Evolutionary conservation across 805 yeast species (phyloP), one percentile per base, ranked within the genome.

Genomic region (Debaryomyces tyrocola): DNA sequence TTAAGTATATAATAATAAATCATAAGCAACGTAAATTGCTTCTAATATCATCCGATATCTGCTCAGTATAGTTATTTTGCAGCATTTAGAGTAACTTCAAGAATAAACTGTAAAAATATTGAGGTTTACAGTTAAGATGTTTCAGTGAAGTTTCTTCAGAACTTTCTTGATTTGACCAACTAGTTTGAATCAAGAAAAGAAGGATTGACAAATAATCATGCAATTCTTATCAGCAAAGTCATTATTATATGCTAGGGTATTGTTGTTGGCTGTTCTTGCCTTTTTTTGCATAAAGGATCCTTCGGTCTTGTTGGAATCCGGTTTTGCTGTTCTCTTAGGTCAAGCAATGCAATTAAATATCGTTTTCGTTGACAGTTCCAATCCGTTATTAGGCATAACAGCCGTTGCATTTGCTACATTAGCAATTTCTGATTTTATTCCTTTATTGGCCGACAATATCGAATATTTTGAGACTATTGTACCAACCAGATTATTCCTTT

Each of bases 381-480:
- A 77, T 56, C 78, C 79, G 9, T 67, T 77, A 40, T 55, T 73
- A 34, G 87, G 88, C 1, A 42, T 78, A 0, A 55, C 82, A 33
- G 74, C 82, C 1, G 45, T 81, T 3, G 53, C 82, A 17, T 61
- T 84, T 20, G 62, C 67, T 0, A 52, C 76, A 3, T 52, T 73
- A 37, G 80, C 81, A 0, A 6, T 82, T 4, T 58, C 70, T 20
- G 94, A 86, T 62, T 55, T 85, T 38, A 67, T 83, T 12, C 87
- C 90, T n/a, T 60, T 83, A 37, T 41, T 79, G 17, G 80, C 76
- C 4, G 70, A 66, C n/a, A 67, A 77, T 57, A 56, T 62, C 9
- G 63, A 59, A 7, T 83, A 78, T 61, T 85, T 85, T 56, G 84
- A 83, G 52, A 70, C 83, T 0, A 59, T 82, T 9, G 79, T 84